phyloP scores from a whole-genome alignment of 768 basidiomycete species.

The Xerocomellus amylosporus region DNA sequence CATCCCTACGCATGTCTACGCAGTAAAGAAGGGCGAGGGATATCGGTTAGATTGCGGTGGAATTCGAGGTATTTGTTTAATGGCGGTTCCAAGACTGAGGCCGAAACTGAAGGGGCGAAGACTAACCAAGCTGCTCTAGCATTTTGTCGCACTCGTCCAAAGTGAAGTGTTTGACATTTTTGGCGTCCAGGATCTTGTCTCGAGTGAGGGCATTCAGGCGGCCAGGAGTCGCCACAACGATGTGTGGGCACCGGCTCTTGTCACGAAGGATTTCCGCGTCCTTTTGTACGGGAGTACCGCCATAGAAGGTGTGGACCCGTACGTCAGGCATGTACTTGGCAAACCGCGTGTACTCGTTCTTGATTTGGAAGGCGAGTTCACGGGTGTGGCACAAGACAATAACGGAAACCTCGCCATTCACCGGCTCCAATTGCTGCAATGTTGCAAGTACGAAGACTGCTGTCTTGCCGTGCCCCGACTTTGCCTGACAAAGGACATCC shows the following conservation, averaged over 20 bases:
- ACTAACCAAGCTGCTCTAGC: slow-evolving; percentile 99
- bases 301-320: slow-evolving; percentile 96
- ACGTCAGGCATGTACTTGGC: slow-evolving; percentile 99
- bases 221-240: slow-evolving; percentile 97
- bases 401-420: slow-evolving; percentile 96
- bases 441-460: slow-evolving; percentile 98
- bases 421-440: slow-evolving; percentile 96
- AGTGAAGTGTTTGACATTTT: slow-evolving; percentile 98
- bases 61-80: too few species aligned
- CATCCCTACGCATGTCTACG: slow-evolving; percentile 99
- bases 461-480: slow-evolving; percentile 98
- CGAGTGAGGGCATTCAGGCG: slow-evolving; percentile 92
- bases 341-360: slow-evolving; percentile 99
- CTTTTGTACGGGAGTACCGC: slow-evolving; percentile 91
- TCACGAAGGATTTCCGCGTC: slow-evolving; percentile 92
- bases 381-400: slow-evolving; percentile 98
- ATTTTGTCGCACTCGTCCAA: slow-evolving; percentile 99
- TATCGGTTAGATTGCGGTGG: slow-evolving; percentile 65
- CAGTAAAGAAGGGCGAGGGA: slow-evolving; percentile 47
- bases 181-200: slow-evolving; percentile 93
- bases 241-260: slow-evolving; percentile 97
- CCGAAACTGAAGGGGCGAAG: slow-evolving; percentile 64
- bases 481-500: slow-evolving; percentile 99
- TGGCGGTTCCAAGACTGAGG: too few species aligned
- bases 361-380: slow-evolving; percentile 99